Conservation (phyloP, 192 early-diverging fungal species). For the Funneliformis geosporum region DNA sequence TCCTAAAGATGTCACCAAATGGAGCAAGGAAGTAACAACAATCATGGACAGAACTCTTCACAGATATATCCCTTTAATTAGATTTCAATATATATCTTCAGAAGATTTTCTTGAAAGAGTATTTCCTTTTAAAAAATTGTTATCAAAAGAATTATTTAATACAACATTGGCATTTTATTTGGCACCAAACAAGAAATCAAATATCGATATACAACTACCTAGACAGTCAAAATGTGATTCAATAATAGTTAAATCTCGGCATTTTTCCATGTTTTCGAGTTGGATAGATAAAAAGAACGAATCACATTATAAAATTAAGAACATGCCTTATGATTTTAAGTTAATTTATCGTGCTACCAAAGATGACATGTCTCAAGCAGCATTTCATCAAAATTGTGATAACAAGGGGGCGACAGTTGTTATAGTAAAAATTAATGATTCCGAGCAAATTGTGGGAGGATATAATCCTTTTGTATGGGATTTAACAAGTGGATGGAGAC, state of each 20-base stretch:
- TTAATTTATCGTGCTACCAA: neutral
- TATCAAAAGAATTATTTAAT: neutral
- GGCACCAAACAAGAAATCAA: neutral
- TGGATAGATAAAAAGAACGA: neutral
- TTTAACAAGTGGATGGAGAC: neutral
- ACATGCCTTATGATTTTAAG: neutral
- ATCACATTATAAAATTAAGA: neutral
- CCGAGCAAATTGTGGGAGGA: neutral
- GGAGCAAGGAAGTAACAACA: neutral
- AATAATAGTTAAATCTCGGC: neutral
- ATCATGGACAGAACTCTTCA: neutral
- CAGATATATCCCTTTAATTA: no score
- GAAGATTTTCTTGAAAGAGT: neutral
- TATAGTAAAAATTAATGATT: neutral
- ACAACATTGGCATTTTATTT: neutral
- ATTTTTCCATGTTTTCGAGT: neutral
- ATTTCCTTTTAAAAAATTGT: neutral
- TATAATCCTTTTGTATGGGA: neutral
- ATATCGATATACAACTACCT: neutral
- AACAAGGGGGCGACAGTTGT: neutral
- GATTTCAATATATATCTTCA: neutral
- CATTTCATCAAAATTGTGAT: neutral
- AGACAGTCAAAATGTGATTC: conserved; percentile 7
- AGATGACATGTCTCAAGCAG: neutral
- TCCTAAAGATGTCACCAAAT: neutral